These are phyloP conservation scores for Vaccinium macrocarpon DNA, from an alignment of 148 eudicot species.

Conservation along the genomic window DNA sequence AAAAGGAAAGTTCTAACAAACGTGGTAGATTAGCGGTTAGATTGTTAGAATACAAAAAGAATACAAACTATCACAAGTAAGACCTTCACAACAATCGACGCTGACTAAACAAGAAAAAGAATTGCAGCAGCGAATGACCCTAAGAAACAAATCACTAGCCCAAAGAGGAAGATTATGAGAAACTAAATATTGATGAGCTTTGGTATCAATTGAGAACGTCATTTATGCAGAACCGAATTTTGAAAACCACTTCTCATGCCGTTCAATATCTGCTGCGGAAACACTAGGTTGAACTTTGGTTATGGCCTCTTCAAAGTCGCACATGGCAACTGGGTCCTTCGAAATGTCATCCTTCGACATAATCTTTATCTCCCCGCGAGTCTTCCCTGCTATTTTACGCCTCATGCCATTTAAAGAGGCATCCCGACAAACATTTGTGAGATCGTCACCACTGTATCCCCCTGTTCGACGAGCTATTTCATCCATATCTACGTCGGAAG, in stretches of 20 bases:
- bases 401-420: conserved; percentile 98
- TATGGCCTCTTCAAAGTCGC: conserved; percentile 90
- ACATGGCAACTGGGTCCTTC: conserved; percentile 93
- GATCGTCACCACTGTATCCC: conserved; percentile 98
- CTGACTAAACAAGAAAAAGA: background rate
- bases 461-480: conserved; percentile 91
- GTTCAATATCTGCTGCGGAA: conserved; percentile 82
- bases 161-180: background rate
- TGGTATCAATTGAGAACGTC: background rate
- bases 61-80: background rate
- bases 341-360: conserved; percentile 96
- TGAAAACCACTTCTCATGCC: conserved; percentile 88
- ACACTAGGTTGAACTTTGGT: conserved; percentile 92
- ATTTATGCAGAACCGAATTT: conserved; percentile 89
- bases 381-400: conserved; percentile 92
- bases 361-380: conserved; percentile 94
- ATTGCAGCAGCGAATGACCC: background rate
- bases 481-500: conserved; percentile 79
- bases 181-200: background rate
- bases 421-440: conserved; percentile 90
- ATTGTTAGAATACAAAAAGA: conserved; percentile 13
- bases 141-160: background rate
- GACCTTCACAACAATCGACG: background rate
- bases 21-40: conserved; percentile 13
- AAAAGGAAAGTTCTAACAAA: background rate